These are phyloP conservation scores for Blastobotrys proliferans DNA, from an alignment of 1,139 yeast genomes.

Conservation along the genomic window DNA sequence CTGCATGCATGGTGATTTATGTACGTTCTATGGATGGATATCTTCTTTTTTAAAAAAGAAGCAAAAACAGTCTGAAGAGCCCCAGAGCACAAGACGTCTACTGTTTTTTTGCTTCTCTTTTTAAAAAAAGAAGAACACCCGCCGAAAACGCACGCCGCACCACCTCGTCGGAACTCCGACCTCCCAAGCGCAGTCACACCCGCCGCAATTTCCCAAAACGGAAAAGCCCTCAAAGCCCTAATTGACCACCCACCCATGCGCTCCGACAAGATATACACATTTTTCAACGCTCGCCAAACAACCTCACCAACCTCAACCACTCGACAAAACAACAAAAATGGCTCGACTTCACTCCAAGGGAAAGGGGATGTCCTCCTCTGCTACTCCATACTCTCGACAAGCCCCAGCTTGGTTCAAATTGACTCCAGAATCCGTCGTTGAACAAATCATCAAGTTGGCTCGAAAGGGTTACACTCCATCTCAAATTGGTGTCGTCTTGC, in stretches of 20 bases:
- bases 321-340: slow-evolving; percentile 37
- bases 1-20: too few species aligned
- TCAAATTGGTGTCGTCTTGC: slow-evolving; percentile 97
- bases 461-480: slow-evolving; percentile 99
- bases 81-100: too few species aligned
- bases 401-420: slow-evolving; percentile 99
- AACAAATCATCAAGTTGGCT: slow-evolving; percentile 98
- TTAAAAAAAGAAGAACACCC: too few species aligned
- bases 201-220: background rate
- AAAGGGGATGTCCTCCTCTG: slow-evolving; percentile 99
- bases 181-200: too few species aligned
- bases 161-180: too few species aligned
- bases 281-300: background rate
- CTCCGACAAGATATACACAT: background rate
- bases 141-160: too few species aligned
- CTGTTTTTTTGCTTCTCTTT: too few species aligned
- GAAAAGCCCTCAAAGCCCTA: background rate
- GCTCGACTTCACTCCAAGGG: slow-evolving; percentile 72
- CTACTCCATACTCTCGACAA: slow-evolving; percentile 98
- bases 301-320: slow-evolving; percentile 4
- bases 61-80: too few species aligned
- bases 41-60: too few species aligned
- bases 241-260: background rate
- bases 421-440: slow-evolving; percentile 91
- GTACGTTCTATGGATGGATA: too few species aligned